A percentile compares a stretch with the other conserved stretches of the same genome.
These are phyloP conservation scores for Citeromyces matritensis DNA, from an alignment of 805 yeast species.

Conservation along the genomic window DNA sequence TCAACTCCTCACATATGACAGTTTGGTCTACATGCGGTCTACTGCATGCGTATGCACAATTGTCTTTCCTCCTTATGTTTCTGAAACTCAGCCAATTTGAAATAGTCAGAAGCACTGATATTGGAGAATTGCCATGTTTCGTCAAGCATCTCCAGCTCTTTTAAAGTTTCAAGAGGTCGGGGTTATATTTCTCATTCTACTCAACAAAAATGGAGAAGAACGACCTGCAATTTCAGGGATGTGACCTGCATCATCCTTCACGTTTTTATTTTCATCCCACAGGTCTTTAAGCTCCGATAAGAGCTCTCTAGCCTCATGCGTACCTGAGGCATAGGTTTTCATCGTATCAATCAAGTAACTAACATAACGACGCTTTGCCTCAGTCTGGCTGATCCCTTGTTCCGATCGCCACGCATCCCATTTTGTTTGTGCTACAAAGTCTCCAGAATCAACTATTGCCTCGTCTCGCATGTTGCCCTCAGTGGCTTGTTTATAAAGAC, in stretches of 20 bases:
- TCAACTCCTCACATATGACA: too few species aligned
- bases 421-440: slow-evolving; percentile 53
- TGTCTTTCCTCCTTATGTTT: too few species aligned
- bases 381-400: slow-evolving; percentile 50
- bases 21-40: too few species aligned
- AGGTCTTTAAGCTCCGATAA: slow-evolving; percentile 53
- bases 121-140: slow-evolving; percentile 54
- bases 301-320: slow-evolving; percentile 50
- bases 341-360: slow-evolving; percentile 57
- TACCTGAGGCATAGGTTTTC: slow-evolving; percentile 52
- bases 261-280: slow-evolving; percentile 49
- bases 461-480: slow-evolving; percentile 67
- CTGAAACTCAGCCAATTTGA: slow-evolving; percentile 34
- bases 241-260: slow-evolving; percentile 3
- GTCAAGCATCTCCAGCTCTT: slow-evolving; percentile 38
- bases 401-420: slow-evolving; percentile 81
- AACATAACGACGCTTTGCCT: slow-evolving; percentile 64
- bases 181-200: slow-evolving; percentile 5
- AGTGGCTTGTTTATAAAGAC: slow-evolving; percentile 79
- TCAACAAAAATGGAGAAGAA: slow-evolving; percentile 3
- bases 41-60: too few species aligned
- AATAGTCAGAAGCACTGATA: slow-evolving; percentile 31
- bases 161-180: slow-evolving; percentile 18
- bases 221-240: slow-evolving; percentile 4
- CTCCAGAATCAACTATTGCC: slow-evolving; percentile 42